Evolutionary conservation across 495 filamentous ascomycete genomes (phyloP), one percentile per base, ranked within the genome.

Genomic region (Stereocaulon alpinum): DNA sequence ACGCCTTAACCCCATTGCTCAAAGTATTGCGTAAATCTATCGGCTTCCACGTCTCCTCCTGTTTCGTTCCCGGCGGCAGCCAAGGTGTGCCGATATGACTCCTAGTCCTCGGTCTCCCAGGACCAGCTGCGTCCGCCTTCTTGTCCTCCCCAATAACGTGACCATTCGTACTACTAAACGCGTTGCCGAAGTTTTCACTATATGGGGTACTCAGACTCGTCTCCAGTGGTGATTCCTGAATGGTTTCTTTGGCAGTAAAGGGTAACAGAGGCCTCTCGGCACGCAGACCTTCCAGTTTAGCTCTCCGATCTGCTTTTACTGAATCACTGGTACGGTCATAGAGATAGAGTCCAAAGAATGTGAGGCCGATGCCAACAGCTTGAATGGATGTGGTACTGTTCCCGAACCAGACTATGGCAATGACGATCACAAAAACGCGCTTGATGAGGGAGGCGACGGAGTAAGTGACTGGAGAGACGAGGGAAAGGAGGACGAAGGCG

Each of bases 381-480:
- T 99, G 93, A 41, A 93, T 68, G 9, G 75, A 73, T 11, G 90
- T 96, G 5, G 92, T 95, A 17, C 82, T 78, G 67, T 83, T 95
- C 54, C 91, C 87, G 75, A 96, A 99, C 92, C 92, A 97, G 57
- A 97, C 71, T 63, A 99, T 93, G 6, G 93, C 90, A 64, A 93
- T 88, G 54, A 90, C 80, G 67, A 99, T 95, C 62, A 99, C 93
- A 68, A 95, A 96, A 9, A 99, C 93, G 30, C 93, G 86, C 72
- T 99, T 99, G 63, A 97, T 91, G 50, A 99, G 76, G 41, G 84
- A 89, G 27, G 93, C 93, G 40, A 99, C 92, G 0, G 89, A 95
- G 76, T 99, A 99, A 2, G 94, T 96, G 37, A 99, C 93, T 4
- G 93, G 93, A 3, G 88, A 93, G 14, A 96, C 85, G 77, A 95